These are phyloP conservation scores for Penicillium capsulatum DNA, from an alignment of 2,329 filamentous ascomycete genomes.

Conservation along the genomic window DNA sequence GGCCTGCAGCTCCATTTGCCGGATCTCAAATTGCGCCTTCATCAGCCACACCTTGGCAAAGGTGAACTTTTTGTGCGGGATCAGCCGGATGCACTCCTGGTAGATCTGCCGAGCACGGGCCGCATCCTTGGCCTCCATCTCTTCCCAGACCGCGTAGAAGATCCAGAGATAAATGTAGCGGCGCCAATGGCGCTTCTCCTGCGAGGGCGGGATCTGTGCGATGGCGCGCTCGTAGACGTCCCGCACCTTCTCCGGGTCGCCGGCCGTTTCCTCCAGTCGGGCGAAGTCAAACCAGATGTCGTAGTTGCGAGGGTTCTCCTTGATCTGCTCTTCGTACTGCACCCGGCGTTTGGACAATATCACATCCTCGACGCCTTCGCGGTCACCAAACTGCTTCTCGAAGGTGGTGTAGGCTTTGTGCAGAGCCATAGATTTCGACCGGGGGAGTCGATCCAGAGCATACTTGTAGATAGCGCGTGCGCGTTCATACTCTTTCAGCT, in stretches of 20 bases:
- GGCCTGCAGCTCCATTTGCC: constrained; percentile 72
- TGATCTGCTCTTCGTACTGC: constrained; percentile 90
- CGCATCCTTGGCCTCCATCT: constrained; percentile 74
- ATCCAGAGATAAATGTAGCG: constrained; percentile 97
- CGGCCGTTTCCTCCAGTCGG: constrained; percentile 78
- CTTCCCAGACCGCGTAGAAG: constrained; percentile 95
- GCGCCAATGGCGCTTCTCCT: constrained; percentile 96
- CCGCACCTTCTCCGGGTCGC: constrained; percentile 75
- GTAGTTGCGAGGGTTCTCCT: constrained; percentile 93
- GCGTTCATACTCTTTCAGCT: constrained; percentile 91
- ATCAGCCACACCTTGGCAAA: constrained; percentile 96
- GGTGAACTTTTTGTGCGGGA: constrained; percentile 95
- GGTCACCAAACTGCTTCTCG: constrained; percentile 95
- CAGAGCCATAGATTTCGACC: constrained; percentile 76
- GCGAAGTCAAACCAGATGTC: constrained; percentile 97
- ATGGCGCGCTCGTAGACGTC: constrained; percentile 96
- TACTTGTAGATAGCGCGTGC: constrained; percentile 96
- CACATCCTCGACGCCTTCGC: constrained; percentile 89
- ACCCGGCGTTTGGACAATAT: constrained; percentile 90
- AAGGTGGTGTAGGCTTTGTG: constrained; percentile 97
- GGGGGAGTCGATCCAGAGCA: constrained; percentile 82
- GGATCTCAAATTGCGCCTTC: constrained; percentile 88
- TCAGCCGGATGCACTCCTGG: constrained; percentile 75
- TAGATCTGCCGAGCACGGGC: constrained; percentile 85
- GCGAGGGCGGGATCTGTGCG: constrained; percentile 87